Conservation (phyloP, 495 filamentous ascomycete genomes). For the Podospora sp. region DNA sequence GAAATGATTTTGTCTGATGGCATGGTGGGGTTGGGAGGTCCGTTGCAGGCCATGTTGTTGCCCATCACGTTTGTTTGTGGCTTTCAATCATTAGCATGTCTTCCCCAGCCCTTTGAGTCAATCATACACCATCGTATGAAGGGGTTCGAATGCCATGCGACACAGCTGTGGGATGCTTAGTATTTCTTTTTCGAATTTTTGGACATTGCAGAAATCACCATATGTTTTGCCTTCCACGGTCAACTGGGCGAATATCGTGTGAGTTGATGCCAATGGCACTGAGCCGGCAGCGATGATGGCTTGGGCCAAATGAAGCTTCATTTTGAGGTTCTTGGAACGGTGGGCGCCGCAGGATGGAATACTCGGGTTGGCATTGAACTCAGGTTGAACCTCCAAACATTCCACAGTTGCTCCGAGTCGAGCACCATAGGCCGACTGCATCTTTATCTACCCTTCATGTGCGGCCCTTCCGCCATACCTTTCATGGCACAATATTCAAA, state of each 20-base stretch:
- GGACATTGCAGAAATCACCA: background rate
- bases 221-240: slow-evolving; percentile 39
- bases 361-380: no score
- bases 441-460: no score
- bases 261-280: slow-evolving; percentile 39
- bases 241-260: slow-evolving; percentile 57
- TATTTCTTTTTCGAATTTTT: background rate
- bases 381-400: no score
- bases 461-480: background rate
- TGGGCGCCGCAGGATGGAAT: no score
- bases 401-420: no score
- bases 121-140: slow-evolving; percentile 37
- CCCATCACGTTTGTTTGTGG: slow-evolving; percentile 54
- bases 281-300: background rate
- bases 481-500: background rate
- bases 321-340: no score
- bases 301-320: slow-evolving; percentile 19
- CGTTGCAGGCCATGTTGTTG: slow-evolving; percentile 55
- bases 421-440: no score
- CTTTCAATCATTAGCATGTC: background rate
- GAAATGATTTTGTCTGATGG: slow-evolving; percentile 47
- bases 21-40: slow-evolving; percentile 53
- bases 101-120: background rate
- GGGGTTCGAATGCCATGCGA: slow-evolving; percentile 40
- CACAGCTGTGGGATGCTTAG: slow-evolving; percentile 12